A percentile compares a stretch with the other conserved stretches of the same genome.
Evolutionary conservation across 2,329 filamentous ascomycete species (phyloP).

Genomic region (Fusarium setosum): DNA sequence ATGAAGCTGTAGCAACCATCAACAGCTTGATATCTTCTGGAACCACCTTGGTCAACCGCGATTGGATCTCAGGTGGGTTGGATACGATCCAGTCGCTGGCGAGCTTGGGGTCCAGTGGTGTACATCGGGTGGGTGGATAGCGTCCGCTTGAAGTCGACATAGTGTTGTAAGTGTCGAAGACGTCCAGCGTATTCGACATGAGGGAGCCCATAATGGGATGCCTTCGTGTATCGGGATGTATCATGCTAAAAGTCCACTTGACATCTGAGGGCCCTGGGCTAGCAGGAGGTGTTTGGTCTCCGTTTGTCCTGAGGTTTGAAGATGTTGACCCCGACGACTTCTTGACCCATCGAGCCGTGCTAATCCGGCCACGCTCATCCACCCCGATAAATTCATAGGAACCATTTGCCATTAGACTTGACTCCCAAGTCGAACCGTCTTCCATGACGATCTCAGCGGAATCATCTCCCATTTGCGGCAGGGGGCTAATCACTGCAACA

Average conservation of each 20-base stretch:
- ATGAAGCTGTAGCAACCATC: slow-evolving; percentile 53
- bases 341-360: slow-evolving; percentile 77
- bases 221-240: slow-evolving; percentile 74
- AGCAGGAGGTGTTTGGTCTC: slow-evolving; percentile 37
- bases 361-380: slow-evolving; percentile 66
- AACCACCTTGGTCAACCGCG: slow-evolving; percentile 45
- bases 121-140: slow-evolving; percentile 57
- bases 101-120: slow-evolving; percentile 39
- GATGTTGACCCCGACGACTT: slow-evolving; percentile 45
- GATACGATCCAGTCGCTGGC: slow-evolving; percentile 36
- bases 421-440: slow-evolving; percentile 70
- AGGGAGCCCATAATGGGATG: slow-evolving; percentile 82
- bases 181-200: slow-evolving; percentile 71
- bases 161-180: slow-evolving; percentile 75
- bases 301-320: slow-evolving; percentile 28
- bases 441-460: slow-evolving; percentile 74
- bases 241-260: slow-evolving; percentile 82
- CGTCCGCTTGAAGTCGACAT: slow-evolving; percentile 62
- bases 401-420: slow-evolving; percentile 62
- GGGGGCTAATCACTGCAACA: slow-evolving; percentile 76
- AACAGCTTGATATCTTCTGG: slow-evolving; percentile 48
- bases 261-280: slow-evolving; percentile 51
- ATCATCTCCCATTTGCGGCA: slow-evolving; percentile 60
- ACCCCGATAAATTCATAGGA: slow-evolving; percentile 74
- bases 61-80: slow-evolving; percentile 38